These are phyloP conservation scores for Pisolithus tinctorius DNA, from an alignment of 768 basidiomycete species.

Conservation along the genomic window DNA sequence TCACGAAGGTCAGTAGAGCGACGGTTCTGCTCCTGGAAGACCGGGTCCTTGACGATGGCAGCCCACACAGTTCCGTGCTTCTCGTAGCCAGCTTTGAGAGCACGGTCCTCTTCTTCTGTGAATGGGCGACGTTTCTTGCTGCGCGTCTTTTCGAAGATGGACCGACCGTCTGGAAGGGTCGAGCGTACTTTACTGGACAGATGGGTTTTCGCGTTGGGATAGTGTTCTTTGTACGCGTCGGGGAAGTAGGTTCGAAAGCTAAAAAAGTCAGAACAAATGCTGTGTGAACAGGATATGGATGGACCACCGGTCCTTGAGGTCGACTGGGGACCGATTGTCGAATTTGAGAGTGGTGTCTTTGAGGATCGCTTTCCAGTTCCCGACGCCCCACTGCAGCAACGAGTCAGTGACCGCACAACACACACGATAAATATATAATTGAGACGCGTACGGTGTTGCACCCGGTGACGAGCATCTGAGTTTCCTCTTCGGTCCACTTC, in stretches of 20 bases:
- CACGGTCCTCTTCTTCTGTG: slow-evolving; percentile 78
- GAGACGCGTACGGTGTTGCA: slow-evolving; percentile 69
- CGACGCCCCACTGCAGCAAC: slow-evolving; percentile 70
- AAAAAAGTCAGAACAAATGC: neutral
- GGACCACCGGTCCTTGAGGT: slow-evolving; percentile 81
- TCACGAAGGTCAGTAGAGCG: slow-evolving; percentile 82
- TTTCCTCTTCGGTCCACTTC: slow-evolving; percentile 83
- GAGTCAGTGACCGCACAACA: neutral
- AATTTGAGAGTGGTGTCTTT: slow-evolving; percentile 74
- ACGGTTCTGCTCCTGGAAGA: slow-evolving; percentile 76
- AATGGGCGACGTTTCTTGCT: slow-evolving; percentile 83
- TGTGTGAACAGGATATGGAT: neutral
- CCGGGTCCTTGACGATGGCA: slow-evolving; percentile 80
- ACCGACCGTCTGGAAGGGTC: slow-evolving; percentile 75
- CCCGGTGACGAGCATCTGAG: slow-evolving; percentile 81
- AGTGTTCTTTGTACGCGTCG: slow-evolving; percentile 85
- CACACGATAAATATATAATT: too few species aligned
- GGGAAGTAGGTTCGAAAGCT: slow-evolving; percentile 91
- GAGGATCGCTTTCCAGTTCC: slow-evolving; percentile 89
- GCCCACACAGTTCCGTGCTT: slow-evolving; percentile 89
- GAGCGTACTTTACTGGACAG: slow-evolving; percentile 79
- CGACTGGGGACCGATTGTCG: slow-evolving; percentile 81
- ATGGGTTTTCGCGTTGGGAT: slow-evolving; percentile 87
- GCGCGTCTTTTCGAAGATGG: slow-evolving; percentile 81
- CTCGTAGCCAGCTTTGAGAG: slow-evolving; percentile 80